Base-by-base conservation (phyloP, 371 early-diverging fungal species). In the Mortierella sp. region DNA sequence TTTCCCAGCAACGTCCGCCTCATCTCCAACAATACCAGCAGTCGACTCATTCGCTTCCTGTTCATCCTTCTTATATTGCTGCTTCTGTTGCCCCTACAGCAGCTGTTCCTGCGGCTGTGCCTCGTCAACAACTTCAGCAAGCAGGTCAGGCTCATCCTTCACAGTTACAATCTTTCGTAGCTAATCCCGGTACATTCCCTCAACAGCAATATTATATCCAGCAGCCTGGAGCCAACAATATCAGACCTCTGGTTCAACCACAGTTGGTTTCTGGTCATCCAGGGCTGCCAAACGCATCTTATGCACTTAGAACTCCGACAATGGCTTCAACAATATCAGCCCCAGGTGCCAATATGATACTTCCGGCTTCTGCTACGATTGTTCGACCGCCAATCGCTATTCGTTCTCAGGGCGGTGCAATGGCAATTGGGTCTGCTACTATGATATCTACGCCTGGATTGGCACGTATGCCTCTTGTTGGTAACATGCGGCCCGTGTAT, bases 401-500 rank as follows among this genome's bases (percentile, higher is more conserved):
- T 62, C 70, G 66, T 6, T 69, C 78, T 16, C 76, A 51, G n/a
- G 51, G 51, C 26, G 72, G 68, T 20, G 55, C 68, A 10, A 47
- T 73, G 20, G 30, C 69, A 14, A 43, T 74, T 5, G 74, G 70
- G 11, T 66, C 70, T 24, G 68, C 68, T 8, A 58, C 70, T 10
- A 55, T 68, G 8, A 54, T 75, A 5, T 55, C 75, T 18, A 64
- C 71, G 1, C 76, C 81, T 2, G 70, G 76, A 4, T 57, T 81
- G 14, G 51, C 73, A 0, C 63, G 73, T 32, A 70, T 81, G 73
- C 73, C 75, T 4, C 47, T 75, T 6, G 40, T 64, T 35, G 51
- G 72, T 30, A 51, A 55, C 0, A 55, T 66, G 70, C 69, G 81
- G 35, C 81, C 81, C 2, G 62, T 81, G 16, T 63, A 72, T 37